Evolutionary conservation across 2,329 filamentous ascomycete genomes (phyloP).

Genomic region (Neopestalotiopsis rosae): DNA sequence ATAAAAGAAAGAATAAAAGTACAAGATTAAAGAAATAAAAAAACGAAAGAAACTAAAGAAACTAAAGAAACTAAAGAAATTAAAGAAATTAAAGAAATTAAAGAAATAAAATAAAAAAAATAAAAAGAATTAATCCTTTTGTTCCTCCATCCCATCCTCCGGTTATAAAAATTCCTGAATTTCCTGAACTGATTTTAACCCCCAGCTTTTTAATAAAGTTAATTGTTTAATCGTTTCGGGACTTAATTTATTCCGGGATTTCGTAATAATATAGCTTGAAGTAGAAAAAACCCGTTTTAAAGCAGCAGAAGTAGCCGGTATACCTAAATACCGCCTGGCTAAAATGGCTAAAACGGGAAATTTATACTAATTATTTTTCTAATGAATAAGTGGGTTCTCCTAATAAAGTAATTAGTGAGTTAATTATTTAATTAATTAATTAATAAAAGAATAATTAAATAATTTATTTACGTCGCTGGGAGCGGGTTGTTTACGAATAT

Average conservation of each 20-base stretch:
- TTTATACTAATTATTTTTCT: not conserved
- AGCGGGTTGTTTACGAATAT: not conserved
- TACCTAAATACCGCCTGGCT: not conserved
- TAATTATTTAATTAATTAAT: too few species aligned
- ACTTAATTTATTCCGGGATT: not conserved
- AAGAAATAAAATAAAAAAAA: not conserved
- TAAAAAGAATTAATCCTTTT: too few species aligned
- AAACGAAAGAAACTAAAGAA: not conserved
- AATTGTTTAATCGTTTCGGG: not conserved
- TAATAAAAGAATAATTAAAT: not conserved
- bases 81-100: not conserved
- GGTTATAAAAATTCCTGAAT: not conserved
- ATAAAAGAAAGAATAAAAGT: too few species aligned
- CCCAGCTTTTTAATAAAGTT: not conserved
- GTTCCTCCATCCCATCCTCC: too few species aligned
- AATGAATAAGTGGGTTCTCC: not conserved
- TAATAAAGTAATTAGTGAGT: too few species aligned
- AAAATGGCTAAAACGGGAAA: not conserved
- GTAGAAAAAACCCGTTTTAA: not conserved
- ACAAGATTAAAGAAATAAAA: too few species aligned
- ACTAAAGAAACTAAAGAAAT: not conserved
- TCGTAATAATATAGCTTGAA: not conserved
- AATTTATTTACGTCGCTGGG: not conserved
- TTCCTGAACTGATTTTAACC: constrained; percentile 3
- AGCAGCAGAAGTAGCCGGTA: not conserved